These are phyloP conservation scores for Adansonia grandidieri DNA, from an alignment of 441 rosid species.

Conservation along the genomic window DNA sequence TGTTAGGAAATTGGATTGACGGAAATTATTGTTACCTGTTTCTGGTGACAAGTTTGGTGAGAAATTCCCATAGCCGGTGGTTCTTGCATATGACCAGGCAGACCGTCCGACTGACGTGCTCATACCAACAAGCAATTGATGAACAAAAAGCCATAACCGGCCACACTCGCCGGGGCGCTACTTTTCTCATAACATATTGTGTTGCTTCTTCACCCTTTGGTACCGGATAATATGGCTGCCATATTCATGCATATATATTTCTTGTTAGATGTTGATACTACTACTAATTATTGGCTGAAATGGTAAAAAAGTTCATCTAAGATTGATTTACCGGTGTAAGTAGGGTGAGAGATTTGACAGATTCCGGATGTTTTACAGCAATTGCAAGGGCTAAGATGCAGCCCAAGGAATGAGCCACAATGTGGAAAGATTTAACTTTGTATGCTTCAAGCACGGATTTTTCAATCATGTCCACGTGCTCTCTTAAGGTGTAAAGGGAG, in stretches of 20 bases:
- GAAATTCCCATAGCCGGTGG: too few relatives aligned
- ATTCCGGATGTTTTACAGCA: constrained; percentile 70
- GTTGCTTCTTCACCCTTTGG: too few relatives aligned
- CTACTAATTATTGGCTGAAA: not conserved
- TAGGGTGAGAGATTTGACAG: constrained; percentile 84
- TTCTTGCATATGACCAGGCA: too few relatives aligned
- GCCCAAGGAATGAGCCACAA: constrained; percentile 96
- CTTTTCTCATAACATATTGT: too few relatives aligned
- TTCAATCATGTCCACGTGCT: constrained; percentile 91
- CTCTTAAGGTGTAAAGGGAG: constrained; percentile 85
- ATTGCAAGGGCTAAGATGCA: constrained; percentile 92
- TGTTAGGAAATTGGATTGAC: not conserved
- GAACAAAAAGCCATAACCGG: too few relatives aligned
- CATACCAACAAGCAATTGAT: too few relatives aligned
- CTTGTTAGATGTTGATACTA: not conserved
- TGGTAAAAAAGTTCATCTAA: not conserved
- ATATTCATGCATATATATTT: not conserved
- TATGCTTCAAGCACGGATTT: constrained; percentile 69
- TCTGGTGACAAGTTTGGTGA: too few relatives aligned
- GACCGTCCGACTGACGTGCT: too few relatives aligned
- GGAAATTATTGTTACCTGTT: too few relatives aligned
- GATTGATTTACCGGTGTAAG: constrained; percentile 77
- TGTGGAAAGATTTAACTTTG: constrained; percentile 85
- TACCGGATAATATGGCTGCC: not conserved
- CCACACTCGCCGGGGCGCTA: too few relatives aligned